phyloP scores from a whole-genome alignment of 306 rosid species.

The Begonia fuchsioides region DNA sequence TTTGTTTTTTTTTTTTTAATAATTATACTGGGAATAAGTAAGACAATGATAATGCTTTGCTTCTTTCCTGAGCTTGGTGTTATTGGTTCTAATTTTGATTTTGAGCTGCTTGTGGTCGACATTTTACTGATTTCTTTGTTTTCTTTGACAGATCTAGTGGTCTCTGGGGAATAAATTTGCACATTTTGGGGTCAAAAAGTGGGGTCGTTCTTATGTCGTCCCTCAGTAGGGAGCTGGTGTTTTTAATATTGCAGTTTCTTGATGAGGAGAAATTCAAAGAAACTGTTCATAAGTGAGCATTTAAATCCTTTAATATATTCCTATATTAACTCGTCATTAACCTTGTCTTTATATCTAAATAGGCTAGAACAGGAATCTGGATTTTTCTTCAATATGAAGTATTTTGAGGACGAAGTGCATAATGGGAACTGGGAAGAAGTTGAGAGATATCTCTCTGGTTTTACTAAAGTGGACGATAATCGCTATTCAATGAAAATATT shows the following conservation, averaged over 20 bases:
- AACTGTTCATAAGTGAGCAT: conserved; percentile 90
- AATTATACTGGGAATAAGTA: neutral
- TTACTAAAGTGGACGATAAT: conserved; percentile 94
- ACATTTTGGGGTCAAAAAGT: conserved; percentile 24
- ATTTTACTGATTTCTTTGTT: conserved; percentile 6
- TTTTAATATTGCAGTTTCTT: conserved; percentile 95
- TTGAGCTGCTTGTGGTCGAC: conserved; percentile 11
- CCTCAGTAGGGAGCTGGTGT: conserved; percentile 96
- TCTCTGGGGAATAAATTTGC: conserved; percentile 26
- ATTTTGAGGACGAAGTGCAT: conserved; percentile 97
- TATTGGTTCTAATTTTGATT: conserved; percentile 5
- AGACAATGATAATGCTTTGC: conserved; percentile 26
- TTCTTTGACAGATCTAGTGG: conserved; percentile 72
- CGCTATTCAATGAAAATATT: conserved; percentile 97
- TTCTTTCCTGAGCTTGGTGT: conserved; percentile 10
- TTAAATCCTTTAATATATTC: conserved; percentile 4
- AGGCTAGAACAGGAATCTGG: conserved; percentile 99
- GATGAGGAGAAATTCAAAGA: conserved; percentile 99
- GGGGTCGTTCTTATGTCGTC: conserved; percentile 58
- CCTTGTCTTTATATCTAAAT: conserved; percentile 11
- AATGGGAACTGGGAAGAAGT: conserved; percentile 99
- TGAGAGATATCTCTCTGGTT: conserved; percentile 89
- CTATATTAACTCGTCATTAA: conserved; percentile 8
- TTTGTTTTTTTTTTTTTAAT: conserved; percentile 8
- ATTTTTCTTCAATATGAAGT: conserved; percentile 92